Base-by-base conservation (phyloP, 2,329 filamentous ascomycete species). In the Karstenula rhodostoma region DNA sequence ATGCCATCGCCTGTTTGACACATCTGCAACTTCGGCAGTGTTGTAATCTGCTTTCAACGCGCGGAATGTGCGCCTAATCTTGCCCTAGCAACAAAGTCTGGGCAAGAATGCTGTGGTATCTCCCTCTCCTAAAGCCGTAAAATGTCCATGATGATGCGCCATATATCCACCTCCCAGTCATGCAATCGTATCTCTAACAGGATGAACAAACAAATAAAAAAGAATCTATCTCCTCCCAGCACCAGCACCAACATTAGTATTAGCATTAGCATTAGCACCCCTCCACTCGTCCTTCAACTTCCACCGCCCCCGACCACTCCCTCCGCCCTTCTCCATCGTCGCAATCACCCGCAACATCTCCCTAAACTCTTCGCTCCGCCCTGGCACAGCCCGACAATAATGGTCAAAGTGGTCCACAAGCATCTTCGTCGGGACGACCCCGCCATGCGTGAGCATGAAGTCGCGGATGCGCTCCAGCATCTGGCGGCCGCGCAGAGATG, bases 381-480 rank as follows among this genome's bases (percentile, higher is more conserved):
- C 86, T 62, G 87, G 85, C 27, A 84, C 78, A 46, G 87, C 91
- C 23, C 85, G 86, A 73, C 93, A 96, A 70, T 89, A 91, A 15
- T 87, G 87, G 77, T 94, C 92, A 77, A 97, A 98, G 72, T 97
- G 93, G 71, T 96, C 91, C 25, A 97, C 90, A 47, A 97, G 79
- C 83, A 93, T 89, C 80, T 96, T 93, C 44, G 91, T 94, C 5
- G 92, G 89, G 6, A 91, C 92, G 35, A 87, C 85, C 3, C 93
- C 93, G 10, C 91, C 91, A 58, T 96, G 93, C 25, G 87, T 84
- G 47, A 85, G 84, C 65, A 98, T 89, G 68, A 93, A 98, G 44
- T 90, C 86, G 42, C 89, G 88, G 58, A 97, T 96, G 69, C 82
- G 73, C 33, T 76, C 77, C 15, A 84, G 68, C 72, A 84, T 82